phyloP scores from a whole-genome alignment of 208 protist species.

The Leishmania mexicana region DNA sequence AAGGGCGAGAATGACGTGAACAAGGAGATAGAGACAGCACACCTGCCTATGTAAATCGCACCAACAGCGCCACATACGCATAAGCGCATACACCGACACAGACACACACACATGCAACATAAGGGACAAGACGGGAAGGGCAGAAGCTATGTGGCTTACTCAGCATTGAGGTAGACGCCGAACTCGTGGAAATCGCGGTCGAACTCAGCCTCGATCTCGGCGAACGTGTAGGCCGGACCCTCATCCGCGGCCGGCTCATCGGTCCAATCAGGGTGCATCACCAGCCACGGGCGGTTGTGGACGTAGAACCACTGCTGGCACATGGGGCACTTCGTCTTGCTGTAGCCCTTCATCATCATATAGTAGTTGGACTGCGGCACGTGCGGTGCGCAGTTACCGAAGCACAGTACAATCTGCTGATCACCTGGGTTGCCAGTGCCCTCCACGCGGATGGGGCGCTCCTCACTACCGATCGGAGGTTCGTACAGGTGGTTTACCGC shows the following conservation, averaged over 20 bases:
- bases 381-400: conserved; percentile 90
- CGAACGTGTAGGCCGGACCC: conserved; percentile 88
- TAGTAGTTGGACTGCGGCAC: conserved; percentile 90
- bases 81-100: neutral
- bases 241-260: conserved; percentile 91
- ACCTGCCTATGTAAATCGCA: conserved; percentile 1
- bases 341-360: conserved; percentile 93
- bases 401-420: conserved; percentile 85
- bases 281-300: conserved; percentile 88
- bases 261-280: conserved; percentile 93
- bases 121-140: neutral
- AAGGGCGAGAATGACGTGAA: neutral
- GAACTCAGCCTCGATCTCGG: conserved; percentile 91
- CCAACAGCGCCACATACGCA: neutral
- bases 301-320: conserved; percentile 92
- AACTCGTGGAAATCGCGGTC: conserved; percentile 93
- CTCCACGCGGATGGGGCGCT: conserved; percentile 88
- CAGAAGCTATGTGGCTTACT: conserved; percentile 43
- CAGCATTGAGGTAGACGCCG: conserved; percentile 87
- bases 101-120: neutral
- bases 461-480: conserved; percentile 85
- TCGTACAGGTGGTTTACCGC: conserved; percentile 92
- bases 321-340: conserved; percentile 89
- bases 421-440: conserved; percentile 84
- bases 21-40: neutral